phyloP scores from a whole-genome alignment of 371 early-diverging fungal species.

The Apophysomyces variabilis region DNA sequence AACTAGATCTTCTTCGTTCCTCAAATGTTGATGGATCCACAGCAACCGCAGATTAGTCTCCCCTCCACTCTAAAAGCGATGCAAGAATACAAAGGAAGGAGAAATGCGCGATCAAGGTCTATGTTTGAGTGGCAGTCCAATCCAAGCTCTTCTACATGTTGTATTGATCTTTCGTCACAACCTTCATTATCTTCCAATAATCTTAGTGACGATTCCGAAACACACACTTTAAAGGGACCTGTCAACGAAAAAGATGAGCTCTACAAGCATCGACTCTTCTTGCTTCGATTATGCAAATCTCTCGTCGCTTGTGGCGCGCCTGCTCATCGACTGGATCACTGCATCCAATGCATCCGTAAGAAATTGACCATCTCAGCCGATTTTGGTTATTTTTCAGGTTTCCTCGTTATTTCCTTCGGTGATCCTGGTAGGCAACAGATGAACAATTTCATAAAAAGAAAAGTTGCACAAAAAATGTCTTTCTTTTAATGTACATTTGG shows the following conservation, averaged over 20 bases:
- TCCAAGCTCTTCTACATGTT: background rate
- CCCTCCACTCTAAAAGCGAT: background rate
- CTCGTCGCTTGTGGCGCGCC: slow-evolving; percentile 75
- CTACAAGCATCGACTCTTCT: slow-evolving; percentile 16
- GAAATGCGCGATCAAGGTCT: slow-evolving; percentile 30
- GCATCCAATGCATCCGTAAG: slow-evolving; percentile 52
- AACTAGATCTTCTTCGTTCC: background rate
- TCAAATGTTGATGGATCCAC: background rate
- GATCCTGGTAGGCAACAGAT: slow-evolving; percentile 52
- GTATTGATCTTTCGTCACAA: slow-evolving; percentile 17
- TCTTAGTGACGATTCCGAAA: background rate
- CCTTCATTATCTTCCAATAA: background rate
- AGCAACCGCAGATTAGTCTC: background rate
- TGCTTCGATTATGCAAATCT: slow-evolving; percentile 47
- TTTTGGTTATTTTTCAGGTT: slow-evolving; percentile 63
- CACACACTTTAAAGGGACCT: background rate
- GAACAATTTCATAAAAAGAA: slow-evolving; percentile 19
- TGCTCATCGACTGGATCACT: slow-evolving; percentile 72
- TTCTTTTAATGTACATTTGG: background rate
- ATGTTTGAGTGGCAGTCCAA: slow-evolving; percentile 31
- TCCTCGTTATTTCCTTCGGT: slow-evolving; percentile 68
- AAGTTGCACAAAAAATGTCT: too few relatives aligned
- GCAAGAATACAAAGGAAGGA: slow-evolving; percentile 20
- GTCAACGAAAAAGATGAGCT: background rate
- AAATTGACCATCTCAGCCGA: slow-evolving; percentile 55